Base-by-base conservation (phyloP, 1,284 basidiomycete species). In the Polyporus tsugae region DNA sequence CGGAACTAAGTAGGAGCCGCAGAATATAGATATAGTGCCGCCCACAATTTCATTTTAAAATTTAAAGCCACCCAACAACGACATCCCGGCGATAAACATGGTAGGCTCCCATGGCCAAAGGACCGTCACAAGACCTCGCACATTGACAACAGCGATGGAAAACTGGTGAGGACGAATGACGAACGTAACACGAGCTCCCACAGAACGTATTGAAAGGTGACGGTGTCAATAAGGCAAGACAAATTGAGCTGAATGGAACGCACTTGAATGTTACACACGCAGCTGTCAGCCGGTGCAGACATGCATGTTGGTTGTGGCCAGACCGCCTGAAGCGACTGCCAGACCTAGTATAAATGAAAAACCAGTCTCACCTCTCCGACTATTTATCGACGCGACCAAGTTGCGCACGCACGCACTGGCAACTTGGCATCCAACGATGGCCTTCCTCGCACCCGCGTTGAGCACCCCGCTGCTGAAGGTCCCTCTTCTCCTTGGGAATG, bases 381-480 rank as follows among this genome's bases (percentile, higher is more conserved):
- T 49, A 25, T 19, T 49, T 25, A 49, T 25, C 46, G 25, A 10
- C 2, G 10, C 46, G 46, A 49, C n/a, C 6, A n/a, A 6, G 13
- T 10, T 4, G 13, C 6, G 10, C 41, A 6, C 11, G 41, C 41
- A 42, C 41, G 19, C 41, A 42, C 17, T 42, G n/a, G n/a, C 11
- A 41, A 41, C 44, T n/a, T n/a, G n/a, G n/a, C n/a, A 3, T 9
- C 2, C 46, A 49, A 25, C 22, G 2, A 19, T 22, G 41, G 29
- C 35, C 52, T 33, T 36, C 57, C 36, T 58, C 36, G 57, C 36
- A 22, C 36, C 57, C 57, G 22, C 29, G 11, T 9, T 58, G 36
- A 38, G 35, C 36, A 58, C 57, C 33, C 57, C 57, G 33, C 36
- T 58, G 29, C 36, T 58, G 6, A 58, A 58, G n/a, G 57, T 58